These are phyloP conservation scores for Neurospora sp. DNA, from an alignment of 495 filamentous ascomycete species.

Conservation along the genomic window DNA sequence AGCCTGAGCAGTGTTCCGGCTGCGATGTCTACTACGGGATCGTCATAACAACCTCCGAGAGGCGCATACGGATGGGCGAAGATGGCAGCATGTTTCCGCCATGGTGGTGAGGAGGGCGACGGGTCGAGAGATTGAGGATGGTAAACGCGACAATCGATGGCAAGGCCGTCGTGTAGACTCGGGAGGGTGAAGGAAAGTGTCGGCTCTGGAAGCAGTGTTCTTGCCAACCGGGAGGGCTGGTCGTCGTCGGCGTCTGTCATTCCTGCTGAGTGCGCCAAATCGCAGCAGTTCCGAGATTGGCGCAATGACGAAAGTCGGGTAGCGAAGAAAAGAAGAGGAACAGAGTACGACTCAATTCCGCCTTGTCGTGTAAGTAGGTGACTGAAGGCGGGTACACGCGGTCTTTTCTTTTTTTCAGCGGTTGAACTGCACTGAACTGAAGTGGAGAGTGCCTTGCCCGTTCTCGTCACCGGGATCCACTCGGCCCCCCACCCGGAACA, in stretches of 20 bases:
- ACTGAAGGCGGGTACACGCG: background rate
- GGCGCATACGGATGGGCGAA: constrained; percentile 88
- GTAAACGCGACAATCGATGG: constrained; percentile 74
- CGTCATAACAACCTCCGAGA: constrained; percentile 78
- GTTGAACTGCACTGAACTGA: background rate
- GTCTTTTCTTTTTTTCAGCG: background rate
- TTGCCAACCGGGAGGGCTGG: background rate
- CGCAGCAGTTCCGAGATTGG: background rate
- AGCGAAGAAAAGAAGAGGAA: background rate
- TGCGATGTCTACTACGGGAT: constrained; percentile 59
- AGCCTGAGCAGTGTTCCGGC: constrained; percentile 50
- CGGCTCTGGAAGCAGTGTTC: constrained; percentile 39
- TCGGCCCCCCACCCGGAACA: background rate
- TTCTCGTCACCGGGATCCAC: background rate
- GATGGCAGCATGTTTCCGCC: constrained; percentile 55
- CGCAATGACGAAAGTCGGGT: background rate
- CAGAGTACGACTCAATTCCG: background rate
- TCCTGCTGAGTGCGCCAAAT: background rate
- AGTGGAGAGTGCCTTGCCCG: background rate
- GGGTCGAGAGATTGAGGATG: constrained; percentile 43
- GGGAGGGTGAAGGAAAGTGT: constrained; percentile 68
- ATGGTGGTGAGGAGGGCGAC: constrained; percentile 18
- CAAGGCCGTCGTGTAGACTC: constrained; percentile 65
- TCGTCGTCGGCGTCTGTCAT: constrained; percentile 3
- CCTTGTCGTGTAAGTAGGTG: background rate